Base-by-base conservation (phyloP, 2,329 filamentous ascomycete species). In the Fonsecaea erecta region DNA sequence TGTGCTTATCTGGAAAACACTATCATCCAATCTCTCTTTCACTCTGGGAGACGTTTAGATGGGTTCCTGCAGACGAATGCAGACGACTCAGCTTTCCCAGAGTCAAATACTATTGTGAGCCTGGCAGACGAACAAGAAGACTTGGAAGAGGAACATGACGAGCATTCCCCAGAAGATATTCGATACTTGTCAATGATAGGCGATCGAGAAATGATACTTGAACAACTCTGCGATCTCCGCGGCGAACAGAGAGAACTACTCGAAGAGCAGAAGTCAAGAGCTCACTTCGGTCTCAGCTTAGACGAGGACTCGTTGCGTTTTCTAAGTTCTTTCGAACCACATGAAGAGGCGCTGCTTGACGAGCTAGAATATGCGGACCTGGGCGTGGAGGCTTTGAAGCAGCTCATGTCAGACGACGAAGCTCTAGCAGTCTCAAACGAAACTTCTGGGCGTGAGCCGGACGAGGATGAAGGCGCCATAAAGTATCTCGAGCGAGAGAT, bases 321-420 rank as follows among this genome's bases (percentile, higher is more conserved):
- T 24, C 52, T 64, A 21, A 16, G 51, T 6, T 28, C 48, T 21
- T 54, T 35, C n/a, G 40, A 56, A 7, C 8, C 18, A 7, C 35
- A 54, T 24, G 55, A 53, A 6, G 26, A 14, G 28, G 35, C 34
- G 5, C 37, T 64, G 5, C 46, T 51, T 28, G 62, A 64, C 14
- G 48, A 64, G 37, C 37, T 64, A n/a, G 62, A 64, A 16, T 52
- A 51, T 53, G 62, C 55, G 11, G 28, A 32, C 14, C 26, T 64
- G 2, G 37, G 59, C 12, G 14, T 60, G 28, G 51, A 60, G 16
- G 62, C 51, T 24, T n/a, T 60, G 14, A 43, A 37, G 28, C 56
- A 48, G 16, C 62, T 64, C 7, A 21, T 56, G 21, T 7, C 54
- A 21, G 56, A 64, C 28, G 26, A 34, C n/a, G 51, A 59, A 52